These are phyloP conservation scores for Bauhinia variegata DNA, from an alignment of 306 rosid species.

Conservation along the genomic window DNA sequence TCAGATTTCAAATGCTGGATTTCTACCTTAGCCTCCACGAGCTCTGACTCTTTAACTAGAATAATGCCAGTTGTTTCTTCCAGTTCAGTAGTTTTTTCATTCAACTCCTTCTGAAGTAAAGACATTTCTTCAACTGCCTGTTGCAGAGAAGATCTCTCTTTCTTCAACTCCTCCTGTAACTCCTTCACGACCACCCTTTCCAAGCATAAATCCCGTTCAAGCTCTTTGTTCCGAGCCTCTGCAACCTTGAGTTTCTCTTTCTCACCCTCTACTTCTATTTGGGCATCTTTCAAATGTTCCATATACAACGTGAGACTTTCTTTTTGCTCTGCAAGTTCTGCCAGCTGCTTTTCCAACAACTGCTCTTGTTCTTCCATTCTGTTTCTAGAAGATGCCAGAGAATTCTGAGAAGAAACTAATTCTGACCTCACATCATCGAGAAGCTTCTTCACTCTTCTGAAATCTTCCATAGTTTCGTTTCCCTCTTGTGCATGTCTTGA, in stretches of 20 bases:
- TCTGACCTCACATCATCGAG: conserved; percentile 73
- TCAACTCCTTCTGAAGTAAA: conserved; percentile 61
- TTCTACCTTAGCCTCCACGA: conserved; percentile 79
- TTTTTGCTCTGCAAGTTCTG: conserved; percentile 74
- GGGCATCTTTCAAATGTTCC: conserved; percentile 66
- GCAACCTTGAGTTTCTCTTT: conserved; percentile 61
- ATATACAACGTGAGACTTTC: conserved; percentile 62
- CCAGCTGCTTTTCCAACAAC: conserved; percentile 60
- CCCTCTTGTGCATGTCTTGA: conserved; percentile 56
- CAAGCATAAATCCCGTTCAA: conserved; percentile 57
- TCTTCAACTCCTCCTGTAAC: conserved; percentile 68
- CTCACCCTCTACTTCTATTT: conserved; percentile 76
- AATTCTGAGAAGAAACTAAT: conserved; percentile 85
- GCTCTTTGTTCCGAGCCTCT: conserved; percentile 67
- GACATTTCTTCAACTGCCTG: conserved; percentile 64
- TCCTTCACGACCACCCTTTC: conserved; percentile 66
- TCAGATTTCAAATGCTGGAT: conserved; percentile 82
- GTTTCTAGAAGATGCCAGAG: conserved; percentile 64
- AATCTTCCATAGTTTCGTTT: conserved; percentile 60
- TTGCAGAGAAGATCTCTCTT: conserved; percentile 63
- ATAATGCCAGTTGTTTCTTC: conserved; percentile 53
- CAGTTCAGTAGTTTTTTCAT: conserved; percentile 50
- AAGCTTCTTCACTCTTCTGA: conserved; percentile 71
- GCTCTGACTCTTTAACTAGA: conserved; percentile 64
- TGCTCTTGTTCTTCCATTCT: conserved; percentile 77